Conservation (phyloP, 331 rosid genomes). For the Phaseolus coccineus region DNA sequence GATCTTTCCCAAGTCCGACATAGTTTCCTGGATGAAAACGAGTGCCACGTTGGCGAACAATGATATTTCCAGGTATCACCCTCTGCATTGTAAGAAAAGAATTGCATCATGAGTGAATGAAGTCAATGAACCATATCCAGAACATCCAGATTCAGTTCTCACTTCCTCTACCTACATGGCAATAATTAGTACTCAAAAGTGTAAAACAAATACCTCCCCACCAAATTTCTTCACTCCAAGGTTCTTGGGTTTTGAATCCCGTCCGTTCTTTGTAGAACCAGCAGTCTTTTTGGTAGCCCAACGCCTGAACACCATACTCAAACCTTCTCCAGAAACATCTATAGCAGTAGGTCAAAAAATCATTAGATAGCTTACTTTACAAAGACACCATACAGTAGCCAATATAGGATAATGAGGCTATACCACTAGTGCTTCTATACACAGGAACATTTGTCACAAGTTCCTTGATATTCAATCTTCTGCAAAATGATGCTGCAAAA, state of each 20-base stretch:
- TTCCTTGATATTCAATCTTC: conserved; percentile 73
- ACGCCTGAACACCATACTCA: conserved; percentile 75
- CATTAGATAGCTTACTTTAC: conserved; percentile 33
- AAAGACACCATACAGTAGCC: conserved; percentile 30
- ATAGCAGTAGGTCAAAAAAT: conserved; percentile 12
- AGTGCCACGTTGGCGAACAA: conserved; percentile 86
- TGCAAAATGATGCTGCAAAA: conserved; percentile 66
- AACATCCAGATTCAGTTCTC: neutral
- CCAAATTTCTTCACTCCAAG: conserved; percentile 96
- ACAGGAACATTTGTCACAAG: conserved; percentile 67
- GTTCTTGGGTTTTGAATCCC: conserved; percentile 93
- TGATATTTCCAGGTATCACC: conserved; percentile 92
- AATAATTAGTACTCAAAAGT: neutral
- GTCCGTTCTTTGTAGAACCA: conserved; percentile 89
- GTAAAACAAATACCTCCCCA: conserved; percentile 77
- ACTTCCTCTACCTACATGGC: conserved; percentile 20
- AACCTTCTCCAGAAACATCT: conserved; percentile 79
- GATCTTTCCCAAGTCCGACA: conserved; percentile 88
- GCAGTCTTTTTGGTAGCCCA: conserved; percentile 90
- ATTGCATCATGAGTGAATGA: conserved; percentile 19
- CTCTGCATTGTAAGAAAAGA: conserved; percentile 60
- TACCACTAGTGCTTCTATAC: conserved; percentile 72
- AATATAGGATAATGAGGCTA: conserved; percentile 37
- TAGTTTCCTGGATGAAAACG: conserved; percentile 94
- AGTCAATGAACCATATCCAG: conserved; percentile 28